A percentile compares a stretch with the other conserved stretches of the same genome.
phyloP scores from a whole-genome alignment of 768 basidiomycete species.

The Phallus indusiatus region DNA sequence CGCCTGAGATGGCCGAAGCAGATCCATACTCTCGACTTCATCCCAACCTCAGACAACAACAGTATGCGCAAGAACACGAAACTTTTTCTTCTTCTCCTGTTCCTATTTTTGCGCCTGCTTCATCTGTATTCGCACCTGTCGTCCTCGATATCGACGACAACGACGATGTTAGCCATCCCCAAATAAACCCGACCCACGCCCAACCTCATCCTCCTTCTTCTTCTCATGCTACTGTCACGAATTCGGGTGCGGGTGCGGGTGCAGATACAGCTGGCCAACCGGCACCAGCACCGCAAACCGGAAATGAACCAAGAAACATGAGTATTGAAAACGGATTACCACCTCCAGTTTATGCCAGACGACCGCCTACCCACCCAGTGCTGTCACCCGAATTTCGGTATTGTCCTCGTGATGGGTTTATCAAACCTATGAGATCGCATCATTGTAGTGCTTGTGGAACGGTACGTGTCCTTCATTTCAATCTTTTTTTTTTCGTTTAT shows the following conservation, averaged over 20 bases:
- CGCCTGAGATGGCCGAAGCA: constrained; percentile 9
- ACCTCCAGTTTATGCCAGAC: constrained; percentile 18
- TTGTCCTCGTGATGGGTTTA: constrained; percentile 49
- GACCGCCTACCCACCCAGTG: constrained; percentile 34
- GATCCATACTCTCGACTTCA: constrained; percentile 9
- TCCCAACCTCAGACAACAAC: constrained; percentile 25
- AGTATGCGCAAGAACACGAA: constrained; percentile 12
- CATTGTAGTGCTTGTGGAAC: constrained; percentile 81
- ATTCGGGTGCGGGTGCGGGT: too few species aligned
- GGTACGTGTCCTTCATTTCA: constrained; percentile 33
- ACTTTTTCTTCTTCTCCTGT: constrained; percentile 15
- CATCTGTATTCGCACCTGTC: constrained; percentile 33
- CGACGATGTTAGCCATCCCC: neutral
- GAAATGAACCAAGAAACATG: constrained; percentile 5
- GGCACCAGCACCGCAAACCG: neutral
- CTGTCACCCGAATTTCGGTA: constrained; percentile 59
- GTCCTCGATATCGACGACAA: too few species aligned
- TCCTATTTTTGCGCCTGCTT: too few species aligned
- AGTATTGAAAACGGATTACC: constrained; percentile 5
- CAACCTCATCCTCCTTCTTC: too few species aligned
- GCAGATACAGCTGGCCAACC: neutral
- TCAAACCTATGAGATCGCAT: constrained; percentile 70
- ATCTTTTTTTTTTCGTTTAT: neutral
- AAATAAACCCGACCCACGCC: neutral
- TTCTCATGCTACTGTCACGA: too few species aligned